Evolutionary conservation across 164 flowering plant species (phyloP), one percentile per base, ranked within the genome.

Genomic region (Amborella trichopoda): DNA sequence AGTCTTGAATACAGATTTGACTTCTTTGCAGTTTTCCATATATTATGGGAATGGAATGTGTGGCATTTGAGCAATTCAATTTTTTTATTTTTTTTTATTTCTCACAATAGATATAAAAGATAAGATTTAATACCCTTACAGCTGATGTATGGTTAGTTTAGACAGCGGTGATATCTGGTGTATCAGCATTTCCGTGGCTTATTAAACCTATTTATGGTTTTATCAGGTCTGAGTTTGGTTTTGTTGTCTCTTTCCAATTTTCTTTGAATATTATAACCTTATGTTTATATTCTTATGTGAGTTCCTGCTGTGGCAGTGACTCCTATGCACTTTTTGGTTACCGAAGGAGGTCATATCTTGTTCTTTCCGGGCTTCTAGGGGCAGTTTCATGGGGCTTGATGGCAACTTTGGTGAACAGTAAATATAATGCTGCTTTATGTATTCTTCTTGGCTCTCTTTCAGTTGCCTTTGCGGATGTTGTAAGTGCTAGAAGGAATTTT

Each of bases 401-500:
- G 99, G 79, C 96, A 21, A 76, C 86, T 23, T 37, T 76, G 57
- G 99, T 82, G 53, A 88, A 87, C 43, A 71, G 84, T 79, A 82
- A 93, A 62, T 93, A 84, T 44, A 45, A 65, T 64, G 89, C 81
- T 61, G 95, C 91, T 21, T 82, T 82, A 53, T 87, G 90, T 70
- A 87, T 84, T 63, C 91, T 93, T 66, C 90, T 93, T 56, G 96
- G 99, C 43, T 87, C 99, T 51, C 91, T 93, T 50, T 93, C 99
- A 40, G 99, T 93, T 54, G 99, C 99, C 49, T 87, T 87, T 52
- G 87, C 99, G 14, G 99, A 93, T 73, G 99, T 93, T 47, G 99
- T 91, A 76, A 77, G 98, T 81, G 52, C 54, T 57, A 28, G 11
- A n/a, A n/a, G n/a, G n/a, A n/a, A n/a, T n/a, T n/a, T n/a, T n/a